Conservation (phyloP, 2,329 filamentous ascomycete genomes). For the Escovopsis sp. region DNA sequence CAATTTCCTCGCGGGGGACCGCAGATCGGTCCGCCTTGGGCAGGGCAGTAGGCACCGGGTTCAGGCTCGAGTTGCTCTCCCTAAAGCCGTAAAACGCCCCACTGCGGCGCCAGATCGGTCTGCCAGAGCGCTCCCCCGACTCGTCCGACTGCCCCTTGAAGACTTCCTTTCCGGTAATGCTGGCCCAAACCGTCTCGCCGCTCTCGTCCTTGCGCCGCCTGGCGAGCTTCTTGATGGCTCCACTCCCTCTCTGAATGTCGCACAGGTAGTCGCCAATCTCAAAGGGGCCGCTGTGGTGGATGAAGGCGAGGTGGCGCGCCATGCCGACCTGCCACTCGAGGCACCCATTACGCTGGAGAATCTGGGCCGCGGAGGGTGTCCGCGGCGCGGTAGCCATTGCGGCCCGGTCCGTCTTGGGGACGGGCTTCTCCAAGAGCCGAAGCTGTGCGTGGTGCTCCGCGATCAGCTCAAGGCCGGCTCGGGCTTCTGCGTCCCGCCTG, state of each 20-base stretch:
- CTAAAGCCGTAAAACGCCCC: constrained; percentile 5
- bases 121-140: constrained; percentile 5
- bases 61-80: not conserved
- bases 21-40: not conserved
- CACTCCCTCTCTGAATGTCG: constrained; percentile 6
- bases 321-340: constrained; percentile 8
- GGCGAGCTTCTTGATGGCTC: constrained; percentile 8
- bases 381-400: not conserved
- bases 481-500: not conserved
- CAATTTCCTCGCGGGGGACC: not conserved
- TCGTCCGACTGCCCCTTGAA: constrained; percentile 2
- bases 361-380: constrained; percentile 2
- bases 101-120: not conserved
- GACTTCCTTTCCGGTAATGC: not conserved
- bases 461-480: not conserved
- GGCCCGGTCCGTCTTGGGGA: not conserved
- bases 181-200: constrained; percentile 5
- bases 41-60: not conserved
- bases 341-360: constrained; percentile 1
- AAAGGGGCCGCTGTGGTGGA: constrained; percentile 9
- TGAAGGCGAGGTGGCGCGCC: constrained; percentile 8
- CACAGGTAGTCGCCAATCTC: constrained; percentile 11
- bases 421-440: too few relatives aligned
- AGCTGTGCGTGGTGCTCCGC: too few relatives aligned
- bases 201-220: not conserved